These are phyloP conservation scores for Penicillium taxi DNA, from an alignment of 495 filamentous ascomycete genomes.

Conservation along the genomic window DNA sequence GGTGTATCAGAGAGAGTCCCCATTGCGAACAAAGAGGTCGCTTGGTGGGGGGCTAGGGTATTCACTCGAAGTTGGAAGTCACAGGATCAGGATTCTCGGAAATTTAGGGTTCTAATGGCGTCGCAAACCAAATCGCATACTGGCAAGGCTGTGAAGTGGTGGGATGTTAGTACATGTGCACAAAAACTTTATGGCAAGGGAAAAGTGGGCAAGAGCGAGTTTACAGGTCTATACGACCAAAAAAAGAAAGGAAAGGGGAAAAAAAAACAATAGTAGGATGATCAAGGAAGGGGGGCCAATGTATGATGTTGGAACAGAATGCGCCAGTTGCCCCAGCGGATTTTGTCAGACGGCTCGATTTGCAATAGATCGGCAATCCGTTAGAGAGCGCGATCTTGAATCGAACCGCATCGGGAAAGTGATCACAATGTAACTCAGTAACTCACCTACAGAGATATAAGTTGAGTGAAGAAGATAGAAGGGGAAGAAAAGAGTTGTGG, in stretches of 20 bases:
- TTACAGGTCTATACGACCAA: no score
- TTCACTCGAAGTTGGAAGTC: no score
- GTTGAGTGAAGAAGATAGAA: no score
- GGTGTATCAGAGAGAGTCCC: not conserved
- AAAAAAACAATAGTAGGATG: not conserved
- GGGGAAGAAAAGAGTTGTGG: not conserved
- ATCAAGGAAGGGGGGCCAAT: constrained; percentile 6
- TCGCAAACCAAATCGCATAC: not conserved
- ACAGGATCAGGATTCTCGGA: no score
- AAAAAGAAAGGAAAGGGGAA: not conserved
- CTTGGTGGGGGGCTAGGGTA: not conserved
- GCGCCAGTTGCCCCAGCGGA: not conserved
- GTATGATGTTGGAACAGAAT: constrained; percentile 9
- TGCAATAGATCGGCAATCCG: constrained; percentile 1
- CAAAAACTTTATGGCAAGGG: not conserved
- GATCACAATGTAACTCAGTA: not conserved
- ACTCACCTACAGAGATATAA: not conserved
- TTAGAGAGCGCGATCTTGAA: constrained; percentile 1
- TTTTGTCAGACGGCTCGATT: not conserved
- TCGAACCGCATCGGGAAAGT: not conserved
- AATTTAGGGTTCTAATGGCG: not conserved
- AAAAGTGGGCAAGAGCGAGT: not conserved
- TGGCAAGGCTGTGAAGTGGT: not conserved
- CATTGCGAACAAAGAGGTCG: not conserved
- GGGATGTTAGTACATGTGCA: not conserved